Evolutionary conservation across 371 early-diverging fungal genomes (phyloP), one percentile per base, ranked within the genome.

Genomic region (Neoconidiobolus thromboides): DNA sequence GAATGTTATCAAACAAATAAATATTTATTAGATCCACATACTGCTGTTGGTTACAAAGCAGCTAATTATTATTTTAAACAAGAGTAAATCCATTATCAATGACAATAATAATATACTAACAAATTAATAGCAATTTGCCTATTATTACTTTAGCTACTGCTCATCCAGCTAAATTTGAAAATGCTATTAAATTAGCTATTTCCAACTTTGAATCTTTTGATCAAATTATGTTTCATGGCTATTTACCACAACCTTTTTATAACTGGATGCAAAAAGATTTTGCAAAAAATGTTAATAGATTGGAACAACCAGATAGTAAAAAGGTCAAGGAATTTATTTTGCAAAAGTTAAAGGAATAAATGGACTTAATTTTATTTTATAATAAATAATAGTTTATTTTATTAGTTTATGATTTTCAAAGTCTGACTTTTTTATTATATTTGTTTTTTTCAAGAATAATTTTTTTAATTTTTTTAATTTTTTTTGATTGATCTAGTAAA

Each of bases 121-220:
- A 53, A 64, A 61, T 66, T 10, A 66, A 55, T 43, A 37, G 42
- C 12, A 43, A 56, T 5, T 62, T 60, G 4, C 64, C 69, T 55
- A 73, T 82, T 55, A 71, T 94, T 48, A 85, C 86, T 55, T 73
- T 96, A 43, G 81, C 93, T 39, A 95, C 97, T 0, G 97, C 97
- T 15, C 91, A 90, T 55, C 97, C 97, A 38, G 93, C 93, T 53
- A 96, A 96, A 71, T 96, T 96, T 71, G 79, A 89, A 2, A 91
- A 88, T 42, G 90, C 95, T 9, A 92, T 96, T 41, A 79, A 83
- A 63, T 66, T 71, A 56, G 87, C 95, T 14, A 71, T 91, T 59
- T 7, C 46, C 1, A 26, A 10, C 2, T 26, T 26, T 26, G 39
- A 46, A 10, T 4, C 3, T 2, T 40, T 15, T 3, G 58, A 9